Evolutionary conservation across 352 stramenopile species (phyloP), one percentile per base, ranked within the genome.

Genomic region (Hyaloperonospora arabidopsidis): DNA sequence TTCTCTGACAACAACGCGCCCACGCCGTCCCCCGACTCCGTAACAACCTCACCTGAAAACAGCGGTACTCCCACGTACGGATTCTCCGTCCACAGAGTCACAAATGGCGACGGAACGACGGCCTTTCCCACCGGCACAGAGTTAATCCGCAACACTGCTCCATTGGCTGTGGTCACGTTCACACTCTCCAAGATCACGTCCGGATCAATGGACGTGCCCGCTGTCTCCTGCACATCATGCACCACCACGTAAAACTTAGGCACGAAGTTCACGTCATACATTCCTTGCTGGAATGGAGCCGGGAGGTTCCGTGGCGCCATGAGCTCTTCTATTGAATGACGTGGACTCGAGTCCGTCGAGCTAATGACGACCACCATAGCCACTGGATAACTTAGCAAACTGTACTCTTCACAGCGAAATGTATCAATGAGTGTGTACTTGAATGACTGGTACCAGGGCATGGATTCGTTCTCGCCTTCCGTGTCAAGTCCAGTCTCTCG

Each of bases 231-330:
- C 4, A 79, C 59, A 60, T 97, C 88, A 49, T 97, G 88, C 21
- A 97, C 36, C 14, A 97, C 71, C n/a, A 97, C 57, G 57, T 89
- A 95, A 52, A 89, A 94, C 55, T 93, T 90, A 13, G 84, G 76
- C 10, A 73, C 54, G 12, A 95, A 52, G 28, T 75, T 83, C 5
- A 73, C 59, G 54, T 95, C 85, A 53, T 93, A 96, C 2, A 91
- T 53, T 6, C 79, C 84, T 51, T 87, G 67, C 12, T 82, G 68
- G 50, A 94, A 94, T 14, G 74, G 66, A 0, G 51, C 22, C 0
- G 84, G 84, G 0, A 94, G 57, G 35, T 77, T 70, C 34, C 65
- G 65, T 15, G 73, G 50, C 2, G 68, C 41, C 0, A 57, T 67
- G 45, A 93, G 74, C 47, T 87, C 67, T 52, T 91, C 70, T 44